phyloP scores from a whole-genome alignment of 2,329 filamentous ascomycete species.

The Diplodia sapinea region DNA sequence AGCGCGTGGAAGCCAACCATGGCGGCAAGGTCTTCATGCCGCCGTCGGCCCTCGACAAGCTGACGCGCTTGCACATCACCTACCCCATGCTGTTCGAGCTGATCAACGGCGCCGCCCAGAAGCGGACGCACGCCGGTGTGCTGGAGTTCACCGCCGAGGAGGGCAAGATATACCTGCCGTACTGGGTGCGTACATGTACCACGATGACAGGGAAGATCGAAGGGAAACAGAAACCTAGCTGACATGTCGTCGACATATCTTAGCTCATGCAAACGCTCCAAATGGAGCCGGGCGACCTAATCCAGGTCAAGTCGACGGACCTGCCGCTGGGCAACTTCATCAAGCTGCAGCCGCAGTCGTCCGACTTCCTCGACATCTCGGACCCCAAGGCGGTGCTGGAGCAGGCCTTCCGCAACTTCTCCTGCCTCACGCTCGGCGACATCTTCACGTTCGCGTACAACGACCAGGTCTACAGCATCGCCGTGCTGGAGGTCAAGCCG shows the following conservation, averaged over 20 bases:
- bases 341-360: constrained; percentile 93
- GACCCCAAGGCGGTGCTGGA: constrained; percentile 97
- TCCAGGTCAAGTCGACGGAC: constrained; percentile 94
- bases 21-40: constrained; percentile 98
- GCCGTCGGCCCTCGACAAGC: constrained; percentile 94
- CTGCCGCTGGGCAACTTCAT: constrained; percentile 89
- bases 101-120: constrained; percentile 73
- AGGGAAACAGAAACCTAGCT: constrained; percentile 29
- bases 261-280: constrained; percentile 92
- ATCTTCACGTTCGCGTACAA: constrained; percentile 98
- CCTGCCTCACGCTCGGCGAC: constrained; percentile 89
- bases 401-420: constrained; percentile 94
- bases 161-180: constrained; percentile 92
- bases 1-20: constrained; percentile 88
- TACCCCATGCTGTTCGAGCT: constrained; percentile 98
- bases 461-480: constrained; percentile 89
- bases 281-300: constrained; percentile 89
- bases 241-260: constrained; percentile 9
- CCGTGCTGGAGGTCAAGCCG: constrained; percentile 91
- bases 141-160: constrained; percentile 98
- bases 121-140: constrained; percentile 89
- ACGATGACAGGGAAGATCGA: no score
- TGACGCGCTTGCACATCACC: constrained; percentile 92
- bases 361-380: constrained; percentile 92
- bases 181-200: constrained; percentile 69